phyloP scores from a whole-genome alignment of 2,329 filamentous ascomycete species.

The Aspergillus melleus region DNA sequence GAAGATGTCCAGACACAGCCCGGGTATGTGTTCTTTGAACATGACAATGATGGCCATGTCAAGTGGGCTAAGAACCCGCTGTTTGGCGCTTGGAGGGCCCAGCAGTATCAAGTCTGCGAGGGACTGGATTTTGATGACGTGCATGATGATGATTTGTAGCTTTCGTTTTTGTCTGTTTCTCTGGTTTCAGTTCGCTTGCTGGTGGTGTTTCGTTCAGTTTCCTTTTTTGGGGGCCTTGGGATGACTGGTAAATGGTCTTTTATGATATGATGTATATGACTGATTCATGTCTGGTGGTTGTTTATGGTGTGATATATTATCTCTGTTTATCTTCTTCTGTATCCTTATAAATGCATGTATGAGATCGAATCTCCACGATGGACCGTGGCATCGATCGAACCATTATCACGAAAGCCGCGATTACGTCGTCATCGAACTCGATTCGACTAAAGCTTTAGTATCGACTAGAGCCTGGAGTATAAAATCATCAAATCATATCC shows the following conservation, averaged over 20 bases:
- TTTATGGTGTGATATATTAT: background rate
- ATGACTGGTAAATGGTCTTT: background rate
- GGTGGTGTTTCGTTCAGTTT: background rate
- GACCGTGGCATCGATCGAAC: background rate
- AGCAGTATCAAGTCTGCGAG: slow-evolving; percentile 37
- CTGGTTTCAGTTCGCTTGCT: background rate
- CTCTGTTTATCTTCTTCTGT: background rate
- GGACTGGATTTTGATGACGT: slow-evolving; percentile 36
- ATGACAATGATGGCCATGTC: slow-evolving; percentile 33
- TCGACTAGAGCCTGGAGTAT: background rate
- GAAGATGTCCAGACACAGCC: slow-evolving; percentile 19
- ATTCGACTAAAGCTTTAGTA: background rate
- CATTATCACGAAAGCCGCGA: background rate
- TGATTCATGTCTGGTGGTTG: background rate
- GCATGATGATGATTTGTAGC: slow-evolving; percentile 23
- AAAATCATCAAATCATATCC: background rate
- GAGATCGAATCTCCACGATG: background rate
- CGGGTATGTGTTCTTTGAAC: slow-evolving; percentile 44
- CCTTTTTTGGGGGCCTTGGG: background rate
- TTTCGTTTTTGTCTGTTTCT: slow-evolving; percentile 4
- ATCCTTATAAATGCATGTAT: background rate
- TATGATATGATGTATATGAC: background rate
- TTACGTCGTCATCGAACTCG: background rate
- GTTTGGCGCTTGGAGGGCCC: slow-evolving; percentile 39
- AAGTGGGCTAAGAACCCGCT: slow-evolving; percentile 35